Evolutionary conservation across 2,329 filamentous ascomycete genomes (phyloP).

Genomic region (Botrytis porri): DNA sequence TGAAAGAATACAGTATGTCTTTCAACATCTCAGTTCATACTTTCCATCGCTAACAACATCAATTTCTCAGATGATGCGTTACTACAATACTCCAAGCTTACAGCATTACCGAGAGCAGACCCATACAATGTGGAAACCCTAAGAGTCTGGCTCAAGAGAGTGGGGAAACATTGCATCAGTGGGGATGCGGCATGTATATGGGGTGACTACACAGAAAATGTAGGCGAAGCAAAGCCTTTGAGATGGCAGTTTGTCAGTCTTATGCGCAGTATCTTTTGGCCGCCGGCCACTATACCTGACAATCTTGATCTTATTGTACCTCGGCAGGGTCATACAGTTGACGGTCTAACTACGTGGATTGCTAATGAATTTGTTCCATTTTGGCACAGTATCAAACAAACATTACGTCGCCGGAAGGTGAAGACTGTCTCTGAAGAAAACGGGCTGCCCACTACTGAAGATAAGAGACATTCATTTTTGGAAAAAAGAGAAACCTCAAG

Average conservation of each 20-base stretch:
- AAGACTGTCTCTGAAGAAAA: background rate
- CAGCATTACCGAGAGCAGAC: conserved; percentile 22
- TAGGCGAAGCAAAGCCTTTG: conserved; percentile 5
- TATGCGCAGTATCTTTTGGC: conserved; percentile 5
- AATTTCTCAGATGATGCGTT: conserved; percentile 22
- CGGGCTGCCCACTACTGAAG: background rate
- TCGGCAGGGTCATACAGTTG: conserved; percentile 15
- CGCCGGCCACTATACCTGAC: background rate
- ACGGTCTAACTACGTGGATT: conserved; percentile 27
- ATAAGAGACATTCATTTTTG: background rate
- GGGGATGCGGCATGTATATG: conserved; percentile 18
- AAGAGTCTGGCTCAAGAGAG: background rate
- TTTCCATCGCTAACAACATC: background rate
- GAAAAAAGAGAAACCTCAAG: background rate
- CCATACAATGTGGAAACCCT: conserved; percentile 21
- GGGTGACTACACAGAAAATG: background rate
- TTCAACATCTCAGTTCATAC: background rate
- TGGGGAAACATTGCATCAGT: background rate
- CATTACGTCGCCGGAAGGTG: background rate
- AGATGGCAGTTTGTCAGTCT: conserved; percentile 12
- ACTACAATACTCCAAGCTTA: conserved; percentile 22
- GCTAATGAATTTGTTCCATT: conserved; percentile 23
- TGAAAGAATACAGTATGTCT: conserved; percentile 27
- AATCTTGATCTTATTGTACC: conserved; percentile 24
- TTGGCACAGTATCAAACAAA: conserved; percentile 16